Base-by-base conservation (phyloP, 2,329 filamentous ascomycete species). In the Paracamarosporium sp. region DNA sequence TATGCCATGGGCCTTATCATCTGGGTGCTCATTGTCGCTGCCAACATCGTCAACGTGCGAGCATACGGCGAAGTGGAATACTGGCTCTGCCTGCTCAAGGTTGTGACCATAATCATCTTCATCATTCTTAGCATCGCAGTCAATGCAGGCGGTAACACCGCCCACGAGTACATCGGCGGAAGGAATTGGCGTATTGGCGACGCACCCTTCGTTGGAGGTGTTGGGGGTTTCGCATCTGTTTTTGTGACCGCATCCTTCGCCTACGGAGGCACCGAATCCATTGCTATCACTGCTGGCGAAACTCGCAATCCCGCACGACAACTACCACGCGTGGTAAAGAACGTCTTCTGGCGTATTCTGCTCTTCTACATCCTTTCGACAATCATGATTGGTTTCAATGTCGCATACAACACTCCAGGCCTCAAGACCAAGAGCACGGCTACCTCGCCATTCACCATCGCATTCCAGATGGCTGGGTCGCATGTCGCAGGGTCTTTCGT, bases 271-370 rank as follows among this genome's bases (percentile, higher is more conserved):
- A 92, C 90, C 1, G 90, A 93, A 72, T 82, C 92, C 11, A 88
- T 92, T 47, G 90, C 90, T 52, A 84, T 93, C 13, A 90, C 90
- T 3, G 90, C 90, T 1, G 90, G 90, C 30, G 90, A 93, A 74
- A 90, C 90, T 1, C 86, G 85, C n/a, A 92, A 92, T 69, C 90
- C 90, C 3, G 85, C 89, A 56, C 91, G 95, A 72, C 91, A 90
- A 1, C 82, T 97, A 0, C 93, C 93, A 0, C 92, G 88, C 0
- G 93, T 93, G 12, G 88, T 96, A 69, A 96, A 96, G 79, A 93
- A 96, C 75, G 92, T 97, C 22, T 97, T 97, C 77, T 81, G 79
- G 79, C 77, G 79, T 38, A 79, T 81, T 38, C 30, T 72, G 22
- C 51, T 73, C 24, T 81, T 81, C 68, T 81, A 80, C 60, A 68